Evolutionary conservation across 2,329 filamentous ascomycete species (phyloP), one percentile per base, ranked within the genome.

Genomic region (Coniella vitis): DNA sequence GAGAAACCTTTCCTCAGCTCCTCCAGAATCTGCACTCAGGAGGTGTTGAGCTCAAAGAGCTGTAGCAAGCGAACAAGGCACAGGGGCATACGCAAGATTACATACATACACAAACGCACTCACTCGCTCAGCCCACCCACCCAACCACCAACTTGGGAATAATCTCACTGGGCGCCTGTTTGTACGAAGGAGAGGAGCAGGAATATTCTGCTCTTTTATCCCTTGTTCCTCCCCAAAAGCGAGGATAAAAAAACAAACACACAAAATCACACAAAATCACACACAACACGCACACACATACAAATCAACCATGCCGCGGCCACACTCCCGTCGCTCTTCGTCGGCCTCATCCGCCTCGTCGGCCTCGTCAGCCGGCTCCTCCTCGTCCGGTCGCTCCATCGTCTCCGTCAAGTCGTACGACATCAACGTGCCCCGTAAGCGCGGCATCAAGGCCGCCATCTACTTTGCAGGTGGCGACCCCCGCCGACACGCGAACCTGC

Each of bases 401-500:
- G 20, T 42, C 25, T 52, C 54, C 16, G 46, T 53, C 42, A 48
- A 47, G 40, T 49, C 52, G 22, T 44, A 36, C 17, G 20, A 44
- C 13, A 38, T 48, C 35, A 38, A 48, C 14, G 38, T 54, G 34
- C 46, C 49, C 14, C 45, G 36, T 35, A 54, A 36, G 20, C 48
- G 44, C 7, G 35, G 21, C 16, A 32, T 47, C 42, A 49, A 45
- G 13, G 45, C 49, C 19, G 39, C 52, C 14, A 46, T 54, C 53
- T 56, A 51, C 22, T 37, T 54, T 10, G 50, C 53, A 9, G 50
- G 54, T 32, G 54, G 52, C 12, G 47, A 52, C 42, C 54, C 54
- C 21, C 51, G 53, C 29, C 45, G 52, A 37, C 47, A 53, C 53
- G 47, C 45, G 12, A 43, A 53, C 16, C 35, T 56, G 32, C 53